Evolutionary conservation across 2,329 filamentous ascomycete species (phyloP).

Genomic region (Claviceps spartinae): DNA sequence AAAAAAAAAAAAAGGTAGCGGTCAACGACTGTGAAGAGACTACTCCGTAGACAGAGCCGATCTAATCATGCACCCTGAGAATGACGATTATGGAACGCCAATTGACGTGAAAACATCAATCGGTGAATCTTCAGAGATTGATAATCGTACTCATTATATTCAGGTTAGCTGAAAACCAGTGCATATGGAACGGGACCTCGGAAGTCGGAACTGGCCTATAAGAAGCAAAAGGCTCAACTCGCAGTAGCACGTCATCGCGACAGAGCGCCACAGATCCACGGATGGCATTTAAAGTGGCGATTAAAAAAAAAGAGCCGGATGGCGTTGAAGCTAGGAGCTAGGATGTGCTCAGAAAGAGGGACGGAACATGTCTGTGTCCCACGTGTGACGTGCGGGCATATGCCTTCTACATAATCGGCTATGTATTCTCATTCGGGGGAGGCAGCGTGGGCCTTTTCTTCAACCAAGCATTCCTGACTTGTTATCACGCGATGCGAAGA

Average conservation of each 20-base stretch:
- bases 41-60: too few relatives aligned
- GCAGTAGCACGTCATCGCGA: conserved; percentile 2
- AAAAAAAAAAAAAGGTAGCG: background rate
- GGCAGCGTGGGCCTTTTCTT: background rate
- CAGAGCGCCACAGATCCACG: background rate
- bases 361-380: background rate
- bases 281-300: background rate
- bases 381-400: background rate
- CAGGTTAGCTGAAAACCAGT: background rate
- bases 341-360: background rate
- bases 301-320: background rate
- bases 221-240: background rate
- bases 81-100: background rate
- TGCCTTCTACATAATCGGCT: background rate
- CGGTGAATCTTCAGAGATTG: background rate
- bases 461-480: background rate
- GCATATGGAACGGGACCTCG: background rate
- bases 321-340: background rate
- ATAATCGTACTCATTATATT: background rate
- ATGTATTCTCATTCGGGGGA: background rate
- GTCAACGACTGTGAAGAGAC: background rate
- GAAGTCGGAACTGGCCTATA: background rate
- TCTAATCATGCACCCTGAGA: too few relatives aligned
- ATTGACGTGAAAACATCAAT: background rate
- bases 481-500: background rate